Percentiles rank a stretch among this genome's conserved stretches.
phyloP scores from a whole-genome alignment of 2,329 filamentous ascomycete species.

The Paecilomyces niveus region DNA sequence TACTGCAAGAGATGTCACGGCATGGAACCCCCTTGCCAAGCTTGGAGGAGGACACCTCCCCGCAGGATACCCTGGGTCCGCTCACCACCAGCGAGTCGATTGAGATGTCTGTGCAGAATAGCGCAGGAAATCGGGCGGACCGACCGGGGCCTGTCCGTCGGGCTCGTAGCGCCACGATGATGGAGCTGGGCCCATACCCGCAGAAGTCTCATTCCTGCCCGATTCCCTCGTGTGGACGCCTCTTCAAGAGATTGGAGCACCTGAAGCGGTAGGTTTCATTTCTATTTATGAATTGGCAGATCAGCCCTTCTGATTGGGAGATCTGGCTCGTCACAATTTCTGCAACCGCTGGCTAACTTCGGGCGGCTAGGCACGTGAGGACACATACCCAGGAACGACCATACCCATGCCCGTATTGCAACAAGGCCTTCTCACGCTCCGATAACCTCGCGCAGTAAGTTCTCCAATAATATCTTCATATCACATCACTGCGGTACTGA shows the following conservation, averaged over 20 bases:
- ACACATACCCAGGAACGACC: conserved; percentile 99
- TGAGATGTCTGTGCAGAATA: conserved; percentile 48
- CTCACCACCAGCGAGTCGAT: conserved; percentile 57
- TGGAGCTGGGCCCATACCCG: conserved; percentile 93
- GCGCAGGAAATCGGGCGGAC: conserved; percentile 52
- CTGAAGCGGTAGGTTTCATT: conserved; percentile 77
- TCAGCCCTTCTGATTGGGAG: conserved; percentile 15
- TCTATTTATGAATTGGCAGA: conserved; percentile 21
- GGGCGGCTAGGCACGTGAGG: conserved; percentile 76
- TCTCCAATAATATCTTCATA: neutral
- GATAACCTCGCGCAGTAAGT: conserved; percentile 97
- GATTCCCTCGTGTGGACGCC: conserved; percentile 93
- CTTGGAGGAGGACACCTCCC: conserved; percentile 68
- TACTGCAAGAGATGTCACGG: conserved; percentile 70
- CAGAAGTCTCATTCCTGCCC: conserved; percentile 98
- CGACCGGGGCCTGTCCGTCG: conserved; percentile 72
- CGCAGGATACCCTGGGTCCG: conserved; percentile 60
- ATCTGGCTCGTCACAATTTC: conserved; percentile 37
- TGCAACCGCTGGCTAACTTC: conserved; percentile 45
- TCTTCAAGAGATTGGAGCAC: conserved; percentile 99
- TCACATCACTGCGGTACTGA: neutral
- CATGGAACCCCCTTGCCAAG: conserved; percentile 85
- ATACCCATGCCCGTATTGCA: conserved; percentile 95
- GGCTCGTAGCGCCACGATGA: conserved; percentile 88
- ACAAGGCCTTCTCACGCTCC: conserved; percentile 96